Evolutionary conservation across 495 filamentous ascomycete genomes (phyloP), one percentile per base, ranked within the genome.

Genomic region (Lentithecium fluviatile): DNA sequence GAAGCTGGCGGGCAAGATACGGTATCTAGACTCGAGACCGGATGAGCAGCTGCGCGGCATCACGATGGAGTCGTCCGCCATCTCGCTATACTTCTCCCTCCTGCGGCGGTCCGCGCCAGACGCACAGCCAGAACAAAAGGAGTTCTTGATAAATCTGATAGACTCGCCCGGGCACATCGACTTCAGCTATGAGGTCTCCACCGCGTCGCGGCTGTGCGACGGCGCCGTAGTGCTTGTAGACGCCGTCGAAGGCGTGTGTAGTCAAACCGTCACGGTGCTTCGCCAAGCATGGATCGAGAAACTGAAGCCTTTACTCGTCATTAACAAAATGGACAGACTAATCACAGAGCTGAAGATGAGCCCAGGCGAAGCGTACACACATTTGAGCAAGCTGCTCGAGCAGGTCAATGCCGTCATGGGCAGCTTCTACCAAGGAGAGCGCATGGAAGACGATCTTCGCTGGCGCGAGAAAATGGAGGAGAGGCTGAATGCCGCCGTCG

Each of bases 61-160:
- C 68, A 99, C 94, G 11, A 99, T 99, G 94, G 94, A 99, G 74
- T 97, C 95, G 0, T 97, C 92, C 15, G 94, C 94, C 54, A 99
- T 99, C 60, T 97, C 95, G 3, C 77, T 99, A 48, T 94, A 89
- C 78, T 97, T 99, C 75, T 92, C 91, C 24, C 89, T 99, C 80
- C 76, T 92, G 48, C 84, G 85, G 25, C 82, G 88, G 52, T 73
- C 83, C 38, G 75, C 81, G 10, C 84, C 87, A 12, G 88, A 94
- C 5, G 83, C 83, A 10, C 67, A 79, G 21, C 89, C 89, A 0
- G 79, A 83, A 53, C 78, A 85, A 13, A 88, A 89, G 67, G 92
- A 97, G 70, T 97, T 95, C 71, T 81, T 99, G 46, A 90, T 99
- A 74, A 99, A 99, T 73, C 76, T 99, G 37, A 99, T 99, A 64